A percentile compares a stretch with the other conserved stretches of the same genome.
Conservation (phyloP, 2,329 filamentous ascomycete genomes). For the Ophiocordyceps sinensis region DNA sequence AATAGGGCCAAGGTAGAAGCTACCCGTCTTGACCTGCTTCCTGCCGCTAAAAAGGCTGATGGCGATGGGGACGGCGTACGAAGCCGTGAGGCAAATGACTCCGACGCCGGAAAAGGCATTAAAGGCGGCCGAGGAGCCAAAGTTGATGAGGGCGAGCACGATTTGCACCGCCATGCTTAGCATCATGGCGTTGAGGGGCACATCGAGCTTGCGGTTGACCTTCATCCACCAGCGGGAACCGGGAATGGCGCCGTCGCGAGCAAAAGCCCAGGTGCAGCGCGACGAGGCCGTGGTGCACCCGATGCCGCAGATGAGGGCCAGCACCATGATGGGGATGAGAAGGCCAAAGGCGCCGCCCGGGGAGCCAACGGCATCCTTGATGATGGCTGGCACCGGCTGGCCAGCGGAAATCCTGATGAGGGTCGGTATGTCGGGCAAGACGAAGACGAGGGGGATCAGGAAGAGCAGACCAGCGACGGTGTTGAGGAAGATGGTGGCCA, state of each 20-base stretch:
- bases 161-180: slow-evolving; percentile 56
- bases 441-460: slow-evolving; percentile 61
- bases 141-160: slow-evolving; percentile 63
- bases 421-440: slow-evolving; percentile 50
- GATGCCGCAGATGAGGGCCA: slow-evolving; percentile 50
- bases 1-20: slow-evolving; percentile 52
- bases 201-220: slow-evolving; percentile 50
- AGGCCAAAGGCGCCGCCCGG: slow-evolving; percentile 60
- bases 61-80: slow-evolving; percentile 62
- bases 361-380: slow-evolving; percentile 62
- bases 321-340: slow-evolving; percentile 31
- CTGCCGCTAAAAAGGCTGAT: slow-evolving; percentile 54
- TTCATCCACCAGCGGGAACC: slow-evolving; percentile 51
- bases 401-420: slow-evolving; percentile 53
- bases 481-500: slow-evolving; percentile 50
- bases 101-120: slow-evolving; percentile 69
- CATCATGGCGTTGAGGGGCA: slow-evolving; percentile 55
- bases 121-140: slow-evolving; percentile 63
- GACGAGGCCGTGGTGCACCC: slow-evolving; percentile 61
- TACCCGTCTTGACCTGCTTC: slow-evolving; percentile 46
- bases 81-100: slow-evolving; percentile 62
- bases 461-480: slow-evolving; percentile 48
- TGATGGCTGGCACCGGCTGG: slow-evolving; percentile 62
- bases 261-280: slow-evolving; percentile 63
- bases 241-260: slow-evolving; percentile 60